Evolutionary conservation across 2,329 filamentous ascomycete genomes (phyloP), one percentile per base, ranked within the genome.

Genomic region (Plectosphaerella cucumerina): DNA sequence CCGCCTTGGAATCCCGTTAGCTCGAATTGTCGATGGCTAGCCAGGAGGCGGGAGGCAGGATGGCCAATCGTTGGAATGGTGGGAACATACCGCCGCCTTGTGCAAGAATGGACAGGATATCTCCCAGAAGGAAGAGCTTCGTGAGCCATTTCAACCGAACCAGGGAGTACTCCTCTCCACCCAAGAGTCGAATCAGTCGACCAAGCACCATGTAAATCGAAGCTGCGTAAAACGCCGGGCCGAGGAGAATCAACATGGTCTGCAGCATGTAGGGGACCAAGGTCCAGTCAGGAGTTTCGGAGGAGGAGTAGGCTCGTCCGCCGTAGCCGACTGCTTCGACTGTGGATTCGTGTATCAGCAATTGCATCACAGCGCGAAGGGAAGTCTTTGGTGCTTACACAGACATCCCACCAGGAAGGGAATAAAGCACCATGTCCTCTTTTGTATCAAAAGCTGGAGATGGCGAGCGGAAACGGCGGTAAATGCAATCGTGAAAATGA

Each of bases 81-180:
- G 17, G 10, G 33, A 22, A n/a, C 50, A 21, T 49, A 61, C 76
- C 76, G 31, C 65, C 66, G 15, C 66, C 67, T 59, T 84, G 80
- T 3, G 80, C 62, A 2, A 73, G 33, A 57, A 84, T 77, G 1
- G 74, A 76, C 5, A 80, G 37, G 2, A 82, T 59, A 53, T 84
- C 80, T 22, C 79, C 77, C 3, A 62, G 50, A 3, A 85, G 78
- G 51, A 84, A 84, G 22, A 77, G 65, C 49, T 72, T 77, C 3
- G 80, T 82, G 5, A 83, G 61, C 70, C 74, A 75, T 3, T 53
- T 56, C 3, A 63, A 56, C 3, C 54, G 60, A 17, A 73, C 61
- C 37, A 70, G 46, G 2, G 66, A 66, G 51, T 64, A 63, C 0
- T 57, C 48, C 34, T 70, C 62, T 8, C 63, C 70, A n/a, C 65